These are phyloP conservation scores for Hansfordia pulvinata DNA, from an alignment of 2,329 filamentous ascomycete genomes.

Conservation along the genomic window DNA sequence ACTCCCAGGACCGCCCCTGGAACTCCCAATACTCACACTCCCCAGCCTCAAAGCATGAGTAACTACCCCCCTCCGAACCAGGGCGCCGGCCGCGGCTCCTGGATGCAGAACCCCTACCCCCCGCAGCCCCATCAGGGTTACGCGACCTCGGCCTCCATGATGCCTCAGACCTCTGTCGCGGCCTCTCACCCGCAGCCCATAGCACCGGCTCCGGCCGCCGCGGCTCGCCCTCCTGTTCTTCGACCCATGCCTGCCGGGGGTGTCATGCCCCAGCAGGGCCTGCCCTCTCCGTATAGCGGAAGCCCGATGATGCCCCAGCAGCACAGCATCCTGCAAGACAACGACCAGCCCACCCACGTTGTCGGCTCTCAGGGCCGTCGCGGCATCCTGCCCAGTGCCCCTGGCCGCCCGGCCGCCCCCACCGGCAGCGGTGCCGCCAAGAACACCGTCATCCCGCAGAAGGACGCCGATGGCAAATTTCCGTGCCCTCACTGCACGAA, in stretches of 20 bases:
- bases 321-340: slow-evolving; percentile 39
- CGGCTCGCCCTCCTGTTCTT: slow-evolving; percentile 43
- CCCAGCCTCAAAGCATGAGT: slow-evolving; percentile 32
- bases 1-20: slow-evolving; percentile 44
- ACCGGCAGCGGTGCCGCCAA: slow-evolving; percentile 58
- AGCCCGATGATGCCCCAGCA: slow-evolving; percentile 38
- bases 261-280: slow-evolving; percentile 42
- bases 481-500: slow-evolving; percentile 97
- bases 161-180: slow-evolving; percentile 52
- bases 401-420: slow-evolving; percentile 68
- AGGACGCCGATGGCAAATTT: slow-evolving; percentile 96
- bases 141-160: slow-evolving; percentile 42
- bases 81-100: slow-evolving; percentile 32
- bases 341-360: slow-evolving; percentile 69
- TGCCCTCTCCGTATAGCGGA: slow-evolving; percentile 47
- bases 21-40: slow-evolving; percentile 48
- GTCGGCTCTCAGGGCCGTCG: slow-evolving; percentile 89
- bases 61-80: slow-evolving; percentile 37
- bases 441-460: slow-evolving; percentile 74
- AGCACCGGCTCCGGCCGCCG: slow-evolving; percentile 52
- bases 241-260: slow-evolving; percentile 60
- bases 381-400: slow-evolving; percentile 82
- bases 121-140: slow-evolving; percentile 41
- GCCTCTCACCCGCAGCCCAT: slow-evolving; percentile 64
- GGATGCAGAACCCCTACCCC: slow-evolving; percentile 39